These are phyloP conservation scores for Rhizoclosmatium globosum DNA, from an alignment of 192 early-diverging fungal species.

Conservation along the genomic window DNA sequence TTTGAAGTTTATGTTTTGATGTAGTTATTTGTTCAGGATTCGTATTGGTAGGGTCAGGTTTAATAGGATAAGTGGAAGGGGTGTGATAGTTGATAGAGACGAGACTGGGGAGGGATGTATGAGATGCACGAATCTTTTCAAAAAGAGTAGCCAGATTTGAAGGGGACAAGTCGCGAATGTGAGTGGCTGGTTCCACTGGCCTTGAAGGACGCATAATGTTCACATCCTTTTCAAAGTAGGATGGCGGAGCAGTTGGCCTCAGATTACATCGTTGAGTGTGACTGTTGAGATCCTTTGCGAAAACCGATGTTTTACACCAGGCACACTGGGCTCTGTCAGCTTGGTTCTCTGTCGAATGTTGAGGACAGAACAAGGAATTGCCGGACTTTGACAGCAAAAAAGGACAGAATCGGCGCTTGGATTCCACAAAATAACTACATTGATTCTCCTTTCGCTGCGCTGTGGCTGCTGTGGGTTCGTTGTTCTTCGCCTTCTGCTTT, in stretches of 20 bases:
- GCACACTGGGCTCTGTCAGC: background rate
- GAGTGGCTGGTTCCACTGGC: background rate
- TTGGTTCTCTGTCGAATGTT: background rate
- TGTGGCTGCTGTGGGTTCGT: too few relatives aligned
- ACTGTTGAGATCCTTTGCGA: background rate
- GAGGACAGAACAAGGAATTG: background rate
- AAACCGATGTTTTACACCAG: background rate
- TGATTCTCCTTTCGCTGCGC: background rate
- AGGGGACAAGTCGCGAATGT: background rate
- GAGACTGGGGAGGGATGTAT: background rate
- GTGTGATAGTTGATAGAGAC: background rate
- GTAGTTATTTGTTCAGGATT: background rate
- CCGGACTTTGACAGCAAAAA: background rate
- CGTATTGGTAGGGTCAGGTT: background rate
- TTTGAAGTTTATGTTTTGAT: slow-evolving; percentile 6
- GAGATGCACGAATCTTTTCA: background rate
- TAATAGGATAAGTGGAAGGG: background rate
- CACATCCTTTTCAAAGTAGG: background rate
- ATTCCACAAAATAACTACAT: background rate
- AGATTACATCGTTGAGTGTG: slow-evolving; percentile 1
- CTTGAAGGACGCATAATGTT: background rate
- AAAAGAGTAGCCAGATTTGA: background rate
- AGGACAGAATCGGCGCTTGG: slow-evolving; percentile 25
- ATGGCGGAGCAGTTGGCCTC: background rate
- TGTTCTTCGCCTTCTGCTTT: background rate